A percentile compares a stretch with the other conserved stretches of the same genome.
These are phyloP conservation scores for Eutypa lata DNA, from an alignment of 2,329 filamentous ascomycete genomes.

Conservation along the genomic window DNA sequence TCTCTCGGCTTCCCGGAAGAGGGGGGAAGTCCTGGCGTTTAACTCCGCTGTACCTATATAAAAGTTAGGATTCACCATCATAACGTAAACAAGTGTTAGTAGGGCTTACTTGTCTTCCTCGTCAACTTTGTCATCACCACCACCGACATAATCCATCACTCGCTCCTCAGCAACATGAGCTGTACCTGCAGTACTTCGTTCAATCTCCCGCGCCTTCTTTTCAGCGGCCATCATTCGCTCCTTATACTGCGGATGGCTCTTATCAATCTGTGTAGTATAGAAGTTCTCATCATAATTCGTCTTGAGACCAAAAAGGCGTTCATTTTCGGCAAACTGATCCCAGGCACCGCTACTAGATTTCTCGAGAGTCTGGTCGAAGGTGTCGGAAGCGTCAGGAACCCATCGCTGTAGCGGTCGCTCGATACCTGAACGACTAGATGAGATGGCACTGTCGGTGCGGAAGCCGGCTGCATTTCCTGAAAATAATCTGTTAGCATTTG, in stretches of 20 bases:
- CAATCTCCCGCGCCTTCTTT: constrained; percentile 84
- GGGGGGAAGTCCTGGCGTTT: constrained; percentile 71
- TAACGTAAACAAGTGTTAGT: not conserved
- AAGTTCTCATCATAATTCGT: constrained; percentile 92
- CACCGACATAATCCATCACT: constrained; percentile 63
- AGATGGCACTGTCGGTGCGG: constrained; percentile 86
- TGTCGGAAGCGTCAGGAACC: constrained; percentile 65
- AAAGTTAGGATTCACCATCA: constrained; percentile 2
- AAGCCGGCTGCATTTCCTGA: constrained; percentile 71
- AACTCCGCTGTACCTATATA: constrained; percentile 83
- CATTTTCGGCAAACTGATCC: constrained; percentile 94
- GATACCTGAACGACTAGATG: constrained; percentile 63
- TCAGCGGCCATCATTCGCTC: constrained; percentile 76
- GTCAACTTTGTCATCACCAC: constrained; percentile 66
- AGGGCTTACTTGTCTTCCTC: constrained; percentile 83
- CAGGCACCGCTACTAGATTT: constrained; percentile 55
- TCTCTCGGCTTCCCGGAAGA: constrained; percentile 50
- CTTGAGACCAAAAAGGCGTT: constrained; percentile 79
- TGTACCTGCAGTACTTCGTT: constrained; percentile 69
- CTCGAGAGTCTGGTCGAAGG: constrained; percentile 70
- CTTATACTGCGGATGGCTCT: constrained; percentile 75
- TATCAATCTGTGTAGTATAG: constrained; percentile 90
- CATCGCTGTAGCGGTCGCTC: constrained; percentile 80
- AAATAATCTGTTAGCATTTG: constrained; percentile 5
- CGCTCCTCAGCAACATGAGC: constrained; percentile 89